Percentiles rank a stretch among this genome's conserved stretches.
Conservation (phyloP, 164 flowering plant species). For the Stephania cephalantha region DNA sequence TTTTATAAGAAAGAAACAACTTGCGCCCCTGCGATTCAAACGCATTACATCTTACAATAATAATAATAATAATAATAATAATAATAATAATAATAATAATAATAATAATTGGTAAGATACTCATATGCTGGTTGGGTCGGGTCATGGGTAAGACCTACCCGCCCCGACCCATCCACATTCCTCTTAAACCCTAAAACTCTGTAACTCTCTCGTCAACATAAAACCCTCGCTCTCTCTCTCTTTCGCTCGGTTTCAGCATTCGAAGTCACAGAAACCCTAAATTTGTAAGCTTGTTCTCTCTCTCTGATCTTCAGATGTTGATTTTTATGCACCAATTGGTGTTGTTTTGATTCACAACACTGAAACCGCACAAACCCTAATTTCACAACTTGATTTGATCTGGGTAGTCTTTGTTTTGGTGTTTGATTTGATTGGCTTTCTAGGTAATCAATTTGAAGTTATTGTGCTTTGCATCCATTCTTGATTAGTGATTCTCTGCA, state of each 20-base stretch:
- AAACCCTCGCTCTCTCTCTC: not conserved
- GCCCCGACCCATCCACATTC: not conserved
- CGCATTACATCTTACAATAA: no score
- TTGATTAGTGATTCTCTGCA: not conserved
- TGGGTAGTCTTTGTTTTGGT: not conserved
- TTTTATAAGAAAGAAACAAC: no score
- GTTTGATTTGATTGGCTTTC: not conserved
- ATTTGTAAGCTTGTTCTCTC: slow-evolving; percentile 1
- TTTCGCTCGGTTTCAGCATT: not conserved
- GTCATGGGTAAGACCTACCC: not conserved
- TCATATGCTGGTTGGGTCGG: not conserved
- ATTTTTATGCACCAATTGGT: not conserved
- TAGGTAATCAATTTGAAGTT: not conserved
- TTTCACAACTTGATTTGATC: not conserved
- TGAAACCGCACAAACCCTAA: not conserved
- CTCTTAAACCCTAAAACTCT: not conserved
- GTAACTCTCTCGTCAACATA: not conserved
- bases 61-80: no score
- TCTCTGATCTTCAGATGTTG: not conserved
- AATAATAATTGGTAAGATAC: no score
- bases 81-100: no score
- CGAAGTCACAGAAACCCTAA: not conserved
- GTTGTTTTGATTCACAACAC: not conserved
- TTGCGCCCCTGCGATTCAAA: no score
- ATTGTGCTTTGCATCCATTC: not conserved